Evolutionary conservation across 192 early-diverging fungal genomes (phyloP).

Genomic region (Linderina pennispora): DNA sequence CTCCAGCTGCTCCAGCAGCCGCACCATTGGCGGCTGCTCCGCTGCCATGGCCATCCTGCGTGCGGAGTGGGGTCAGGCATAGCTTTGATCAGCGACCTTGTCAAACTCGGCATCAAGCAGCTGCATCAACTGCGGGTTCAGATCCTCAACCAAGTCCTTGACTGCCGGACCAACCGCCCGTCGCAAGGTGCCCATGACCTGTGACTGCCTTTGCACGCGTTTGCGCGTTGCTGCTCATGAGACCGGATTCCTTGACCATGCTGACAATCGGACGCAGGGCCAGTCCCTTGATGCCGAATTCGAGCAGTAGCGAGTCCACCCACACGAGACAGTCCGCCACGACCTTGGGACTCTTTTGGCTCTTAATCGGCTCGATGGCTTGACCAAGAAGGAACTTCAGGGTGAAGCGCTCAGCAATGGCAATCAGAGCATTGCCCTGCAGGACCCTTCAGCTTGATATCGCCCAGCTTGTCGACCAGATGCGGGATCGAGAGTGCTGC

Average conservation of each 20-base stretch:
- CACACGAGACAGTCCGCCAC: conserved; percentile 81
- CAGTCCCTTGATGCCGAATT: conserved; percentile 85
- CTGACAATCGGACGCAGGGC: conserved; percentile 73
- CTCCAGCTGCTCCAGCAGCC: not conserved
- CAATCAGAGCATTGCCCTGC: conserved; percentile 73
- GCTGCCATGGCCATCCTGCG: conserved; percentile 12
- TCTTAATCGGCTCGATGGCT: conserved; percentile 68
- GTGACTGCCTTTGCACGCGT: conserved; percentile 76
- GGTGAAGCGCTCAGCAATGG: conserved; percentile 68
- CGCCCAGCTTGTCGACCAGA: conserved; percentile 88
- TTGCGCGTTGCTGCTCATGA: conserved; percentile 79
- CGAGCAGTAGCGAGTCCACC: conserved; percentile 78
- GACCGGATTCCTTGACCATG: conserved; percentile 65
- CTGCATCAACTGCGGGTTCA: conserved; percentile 74
- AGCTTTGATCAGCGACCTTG: conserved; percentile 63
- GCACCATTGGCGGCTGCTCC: conserved; percentile 2
- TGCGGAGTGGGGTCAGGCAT: conserved; percentile 40
- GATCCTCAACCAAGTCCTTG: conserved; percentile 78
- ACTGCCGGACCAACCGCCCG: conserved; percentile 79
- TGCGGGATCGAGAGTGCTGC: conserved; percentile 67
- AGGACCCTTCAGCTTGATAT: conserved; percentile 87
- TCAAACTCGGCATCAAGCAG: conserved; percentile 91
- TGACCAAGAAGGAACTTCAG: conserved; percentile 79
- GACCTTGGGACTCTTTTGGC: conserved; percentile 85
- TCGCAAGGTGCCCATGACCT: conserved; percentile 75